These are phyloP conservation scores for Trichoderma citrinoviride DNA, from an alignment of 2,329 filamentous ascomycete genomes.

Conservation along the genomic window DNA sequence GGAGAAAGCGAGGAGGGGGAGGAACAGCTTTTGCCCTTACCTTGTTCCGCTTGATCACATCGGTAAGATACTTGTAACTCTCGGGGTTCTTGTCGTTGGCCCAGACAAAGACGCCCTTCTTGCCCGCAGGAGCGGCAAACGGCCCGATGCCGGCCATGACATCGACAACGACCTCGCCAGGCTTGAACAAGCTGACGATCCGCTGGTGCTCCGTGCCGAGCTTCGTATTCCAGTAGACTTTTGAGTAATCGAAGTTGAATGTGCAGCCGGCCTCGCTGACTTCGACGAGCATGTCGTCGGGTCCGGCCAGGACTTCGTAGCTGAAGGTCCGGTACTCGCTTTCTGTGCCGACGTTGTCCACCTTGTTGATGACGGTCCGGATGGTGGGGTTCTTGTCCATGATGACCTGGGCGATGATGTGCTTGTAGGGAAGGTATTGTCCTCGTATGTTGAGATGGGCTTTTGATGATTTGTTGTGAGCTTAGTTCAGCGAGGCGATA, in stretches of 20 bases:
- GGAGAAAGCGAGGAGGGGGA: neutral
- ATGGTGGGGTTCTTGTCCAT: slow-evolving; percentile 84
- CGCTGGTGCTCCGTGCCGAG: slow-evolving; percentile 86
- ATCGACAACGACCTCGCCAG: slow-evolving; percentile 88
- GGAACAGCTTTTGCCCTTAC: slow-evolving; percentile 42
- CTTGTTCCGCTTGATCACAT: slow-evolving; percentile 76
- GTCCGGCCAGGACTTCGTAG: slow-evolving; percentile 85
- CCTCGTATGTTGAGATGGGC: slow-evolving; percentile 89
- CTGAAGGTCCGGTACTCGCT: slow-evolving; percentile 88
- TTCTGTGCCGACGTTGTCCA: slow-evolving; percentile 79
- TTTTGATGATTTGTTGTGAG: slow-evolving; percentile 31
- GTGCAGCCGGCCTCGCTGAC: slow-evolving; percentile 77
- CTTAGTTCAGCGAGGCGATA: no score
- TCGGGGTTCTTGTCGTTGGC: slow-evolving; percentile 97
- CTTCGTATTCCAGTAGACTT: slow-evolving; percentile 97
- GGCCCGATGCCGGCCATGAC: slow-evolving; percentile 97
- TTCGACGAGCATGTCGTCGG: slow-evolving; percentile 78
- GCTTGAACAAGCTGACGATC: slow-evolving; percentile 70
- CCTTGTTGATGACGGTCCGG: slow-evolving; percentile 92
- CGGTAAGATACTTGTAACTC: slow-evolving; percentile 69
- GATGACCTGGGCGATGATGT: slow-evolving; percentile 79
- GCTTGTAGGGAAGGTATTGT: slow-evolving; percentile 79
- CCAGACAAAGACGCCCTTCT: slow-evolving; percentile 87
- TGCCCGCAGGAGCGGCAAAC: slow-evolving; percentile 88
- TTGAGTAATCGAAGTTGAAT: slow-evolving; percentile 92